Conservation (phyloP, 148 eudicot species). For the Rhododendron mucronatum region DNA sequence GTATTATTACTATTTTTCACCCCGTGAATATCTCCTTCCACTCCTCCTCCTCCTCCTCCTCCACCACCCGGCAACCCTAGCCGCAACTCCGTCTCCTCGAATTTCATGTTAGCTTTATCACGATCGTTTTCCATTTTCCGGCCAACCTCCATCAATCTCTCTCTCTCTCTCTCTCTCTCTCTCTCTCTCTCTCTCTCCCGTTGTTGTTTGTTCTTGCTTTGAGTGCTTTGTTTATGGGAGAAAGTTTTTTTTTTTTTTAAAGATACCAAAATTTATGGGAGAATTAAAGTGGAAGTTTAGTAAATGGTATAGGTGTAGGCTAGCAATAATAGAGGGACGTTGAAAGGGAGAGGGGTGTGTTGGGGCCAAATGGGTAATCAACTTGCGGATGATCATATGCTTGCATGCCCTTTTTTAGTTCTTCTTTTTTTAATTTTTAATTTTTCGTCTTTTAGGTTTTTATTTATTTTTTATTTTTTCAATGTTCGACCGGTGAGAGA, state of each 20-base stretch:
- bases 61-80: constrained; percentile 51
- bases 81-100: constrained; percentile 53
- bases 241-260: not conserved
- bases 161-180: not conserved
- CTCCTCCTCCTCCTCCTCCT: constrained; percentile 1
- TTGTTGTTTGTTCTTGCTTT: not conserved
- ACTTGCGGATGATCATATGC: constrained; percentile 9
- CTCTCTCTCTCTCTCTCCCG: no score
- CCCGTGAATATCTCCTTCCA: not conserved
- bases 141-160: not conserved
- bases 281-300: not conserved
- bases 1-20: not conserved
- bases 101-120: constrained; percentile 11
- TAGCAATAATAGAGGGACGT: constrained; percentile 9
- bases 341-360: constrained; percentile 13
- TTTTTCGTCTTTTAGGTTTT: no score
- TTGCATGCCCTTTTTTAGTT: not conserved
- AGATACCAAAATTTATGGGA: not conserved
- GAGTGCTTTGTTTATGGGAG: constrained; percentile 1
- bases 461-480: not conserved
- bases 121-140: constrained; percentile 9
- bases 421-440: no score
- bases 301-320: not conserved
- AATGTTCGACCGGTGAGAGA: no score
- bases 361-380: constrained; percentile 27